Evolutionary conservation across 805 yeast genomes (phyloP).

Genomic region (Candida chauliodis): DNA sequence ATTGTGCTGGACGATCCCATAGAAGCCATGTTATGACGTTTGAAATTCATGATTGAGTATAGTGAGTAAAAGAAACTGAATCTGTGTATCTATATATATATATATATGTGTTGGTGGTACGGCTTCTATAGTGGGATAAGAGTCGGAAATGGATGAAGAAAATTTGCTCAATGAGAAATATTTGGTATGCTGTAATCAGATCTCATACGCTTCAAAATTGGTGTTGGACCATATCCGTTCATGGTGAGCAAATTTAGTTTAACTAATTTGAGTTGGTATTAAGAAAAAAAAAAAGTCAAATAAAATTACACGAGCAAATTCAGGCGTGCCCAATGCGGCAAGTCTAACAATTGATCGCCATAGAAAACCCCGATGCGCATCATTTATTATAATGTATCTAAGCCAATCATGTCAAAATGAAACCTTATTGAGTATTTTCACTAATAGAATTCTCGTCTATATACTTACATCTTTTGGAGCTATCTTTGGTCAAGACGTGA

Average conservation of each 20-base stretch:
- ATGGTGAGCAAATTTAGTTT: constrained; percentile 1
- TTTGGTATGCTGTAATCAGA: neutral
- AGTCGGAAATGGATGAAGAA: too few relatives aligned
- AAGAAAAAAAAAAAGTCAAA: too few relatives aligned
- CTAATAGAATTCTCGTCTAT: constrained; percentile 9
- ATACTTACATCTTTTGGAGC: constrained; percentile 19
- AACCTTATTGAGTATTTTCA: too few relatives aligned
- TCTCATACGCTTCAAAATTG: neutral
- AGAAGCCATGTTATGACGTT: constrained; percentile 4
- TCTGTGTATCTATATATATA: neutral
- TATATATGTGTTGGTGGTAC: neutral
- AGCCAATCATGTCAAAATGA: too few relatives aligned
- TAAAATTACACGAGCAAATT: constrained; percentile 7
- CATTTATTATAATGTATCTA: too few relatives aligned
- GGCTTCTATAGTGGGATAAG: too few relatives aligned
- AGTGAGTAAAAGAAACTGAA: too few relatives aligned
- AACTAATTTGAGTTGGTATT: neutral
- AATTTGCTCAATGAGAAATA: constrained; percentile 1
- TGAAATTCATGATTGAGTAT: constrained; percentile 3
- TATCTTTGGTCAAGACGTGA: constrained; percentile 44
- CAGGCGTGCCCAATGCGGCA: constrained; percentile 4
- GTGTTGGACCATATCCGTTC: neutral
- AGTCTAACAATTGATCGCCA: too few relatives aligned
- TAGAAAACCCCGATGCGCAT: too few relatives aligned
- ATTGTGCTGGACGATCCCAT: constrained; percentile 1